phyloP scores from a whole-genome alignment of 306 rosid species.

The Cajanus cajan region DNA sequence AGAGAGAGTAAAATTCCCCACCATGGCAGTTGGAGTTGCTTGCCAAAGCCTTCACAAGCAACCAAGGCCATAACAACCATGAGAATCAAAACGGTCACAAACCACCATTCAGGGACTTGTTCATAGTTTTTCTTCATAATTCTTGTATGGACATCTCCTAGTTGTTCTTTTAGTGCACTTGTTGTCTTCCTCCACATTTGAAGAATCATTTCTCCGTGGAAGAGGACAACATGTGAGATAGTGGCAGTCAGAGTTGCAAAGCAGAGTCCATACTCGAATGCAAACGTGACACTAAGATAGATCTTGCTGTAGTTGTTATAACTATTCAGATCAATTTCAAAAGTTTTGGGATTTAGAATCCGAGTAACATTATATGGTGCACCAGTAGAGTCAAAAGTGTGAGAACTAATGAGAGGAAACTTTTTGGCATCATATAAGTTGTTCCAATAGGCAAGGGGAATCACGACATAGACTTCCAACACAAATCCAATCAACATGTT shows the following conservation, averaged over 20 bases:
- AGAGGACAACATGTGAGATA: slow-evolving; percentile 71
- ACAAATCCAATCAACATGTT: slow-evolving; percentile 58
- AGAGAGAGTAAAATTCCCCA: slow-evolving; percentile 76
- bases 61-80: slow-evolving; percentile 42
- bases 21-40: slow-evolving; percentile 89
- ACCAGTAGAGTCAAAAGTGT: slow-evolving; percentile 63
- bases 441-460: slow-evolving; percentile 70
- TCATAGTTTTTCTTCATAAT: slow-evolving; percentile 77
- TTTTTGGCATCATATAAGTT: slow-evolving; percentile 63
- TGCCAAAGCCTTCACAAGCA: slow-evolving; percentile 63
- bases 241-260: slow-evolving; percentile 72
- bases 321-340: slow-evolving; percentile 43
- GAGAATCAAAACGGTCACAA: slow-evolving; percentile 35
- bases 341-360: slow-evolving; percentile 46
- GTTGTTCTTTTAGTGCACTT: slow-evolving; percentile 6
- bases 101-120: slow-evolving; percentile 85
- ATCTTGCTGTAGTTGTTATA: slow-evolving; percentile 73
- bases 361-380: slow-evolving; percentile 49
- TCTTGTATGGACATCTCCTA: slow-evolving; percentile 65
- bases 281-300: slow-evolving; percentile 65
- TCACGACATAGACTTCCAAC: slow-evolving; percentile 37
- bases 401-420: slow-evolving; percentile 68
- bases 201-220: slow-evolving; percentile 66
- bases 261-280: slow-evolving; percentile 69
- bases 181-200: slow-evolving; percentile 57